These are phyloP conservation scores for Chrysosporium keratinophilum DNA, from an alignment of 2,329 filamentous ascomycete genomes.

Conservation along the genomic window DNA sequence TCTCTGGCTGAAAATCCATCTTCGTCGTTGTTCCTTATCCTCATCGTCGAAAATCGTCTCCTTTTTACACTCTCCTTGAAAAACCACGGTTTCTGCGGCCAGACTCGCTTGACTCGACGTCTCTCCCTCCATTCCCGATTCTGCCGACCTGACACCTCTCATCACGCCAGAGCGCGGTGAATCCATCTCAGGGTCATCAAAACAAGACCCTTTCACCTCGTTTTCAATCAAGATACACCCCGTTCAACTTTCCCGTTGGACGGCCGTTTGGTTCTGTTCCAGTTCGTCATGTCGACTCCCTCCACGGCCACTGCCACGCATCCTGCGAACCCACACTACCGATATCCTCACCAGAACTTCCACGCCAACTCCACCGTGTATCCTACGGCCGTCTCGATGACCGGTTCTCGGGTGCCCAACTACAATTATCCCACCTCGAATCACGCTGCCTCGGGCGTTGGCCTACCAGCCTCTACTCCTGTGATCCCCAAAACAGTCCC, in stretches of 20 bases:
- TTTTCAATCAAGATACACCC: neutral
- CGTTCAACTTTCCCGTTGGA: neutral
- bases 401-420: slow-evolving; percentile 34
- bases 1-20: neutral
- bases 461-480: slow-evolving; percentile 4
- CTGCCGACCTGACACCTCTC: neutral
- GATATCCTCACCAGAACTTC: slow-evolving; percentile 50
- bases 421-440: slow-evolving; percentile 33
- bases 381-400: slow-evolving; percentile 38
- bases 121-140: neutral
- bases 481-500: neutral
- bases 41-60: neutral
- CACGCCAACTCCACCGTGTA: slow-evolving; percentile 46
- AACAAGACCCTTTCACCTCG: neutral
- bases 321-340: slow-evolving; percentile 56
- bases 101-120: neutral
- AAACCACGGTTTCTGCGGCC: neutral
- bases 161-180: neutral
- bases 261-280: neutral
- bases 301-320: slow-evolving; percentile 65
- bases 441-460: slow-evolving; percentile 20
- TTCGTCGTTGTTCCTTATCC: neutral
- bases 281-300: slow-evolving; percentile 61
- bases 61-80: neutral
- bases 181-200: neutral